A percentile compares a stretch with the other conserved stretches of the same genome.
These are phyloP conservation scores for Eutrema salsugineum DNA, from an alignment of 441 rosid species.

Conservation along the genomic window DNA sequence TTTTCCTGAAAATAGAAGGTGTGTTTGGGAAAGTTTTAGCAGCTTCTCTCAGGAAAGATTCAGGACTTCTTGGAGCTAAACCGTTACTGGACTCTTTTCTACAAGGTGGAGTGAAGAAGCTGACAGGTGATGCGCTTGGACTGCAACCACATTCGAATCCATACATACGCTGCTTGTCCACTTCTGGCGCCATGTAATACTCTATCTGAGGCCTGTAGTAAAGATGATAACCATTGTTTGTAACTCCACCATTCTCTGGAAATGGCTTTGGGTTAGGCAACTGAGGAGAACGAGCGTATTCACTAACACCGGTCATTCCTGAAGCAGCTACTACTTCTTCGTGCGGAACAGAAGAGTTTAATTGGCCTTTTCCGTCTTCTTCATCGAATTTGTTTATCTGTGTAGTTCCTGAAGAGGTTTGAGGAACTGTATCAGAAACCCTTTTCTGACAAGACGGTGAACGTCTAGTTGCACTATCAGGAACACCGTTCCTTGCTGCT, in stretches of 20 bases:
- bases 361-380: constrained; percentile 51
- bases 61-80: constrained; percentile 55
- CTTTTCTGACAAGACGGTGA: constrained; percentile 34
- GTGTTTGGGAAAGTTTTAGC: constrained; percentile 82
- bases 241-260: constrained; percentile 34
- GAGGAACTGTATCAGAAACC: constrained; percentile 51
- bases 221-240: constrained; percentile 31
- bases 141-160: constrained; percentile 42
- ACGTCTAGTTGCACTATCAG: constrained; percentile 40
- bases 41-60: constrained; percentile 70
- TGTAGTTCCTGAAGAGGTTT: constrained; percentile 48
- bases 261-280: constrained; percentile 27
- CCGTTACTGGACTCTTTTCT: constrained; percentile 44
- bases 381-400: constrained; percentile 44
- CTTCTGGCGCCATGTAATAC: constrained; percentile 33
- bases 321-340: constrained; percentile 50
- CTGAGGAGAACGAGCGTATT: constrained; percentile 45
- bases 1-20: constrained; percentile 87
- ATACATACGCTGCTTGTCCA: constrained; percentile 33
- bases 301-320: constrained; percentile 37
- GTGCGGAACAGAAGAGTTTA: constrained; percentile 37
- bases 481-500: constrained; percentile 41
- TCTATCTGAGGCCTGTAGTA: constrained; percentile 32
- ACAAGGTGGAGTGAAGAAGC: constrained; percentile 74
- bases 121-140: constrained; percentile 54